Evolutionary conservation across 257 asterid genomes (phyloP).

Genomic region (Ophiorrhiza pumila): DNA sequence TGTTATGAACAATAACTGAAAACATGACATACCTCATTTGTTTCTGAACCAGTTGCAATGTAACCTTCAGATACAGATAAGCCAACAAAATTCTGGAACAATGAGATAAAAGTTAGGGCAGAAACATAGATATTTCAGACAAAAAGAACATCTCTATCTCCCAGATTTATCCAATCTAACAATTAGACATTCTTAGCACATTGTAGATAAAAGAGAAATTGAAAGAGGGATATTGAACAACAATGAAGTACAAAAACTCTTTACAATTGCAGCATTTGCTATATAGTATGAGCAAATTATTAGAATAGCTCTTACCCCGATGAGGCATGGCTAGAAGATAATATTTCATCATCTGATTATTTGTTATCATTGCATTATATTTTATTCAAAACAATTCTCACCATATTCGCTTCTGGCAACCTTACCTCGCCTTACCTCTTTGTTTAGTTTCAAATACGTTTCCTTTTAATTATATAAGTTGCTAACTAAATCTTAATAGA

Average conservation of each 20-base stretch:
- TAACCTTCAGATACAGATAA: conserved; percentile 90
- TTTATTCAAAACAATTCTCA: neutral
- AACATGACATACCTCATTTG: conserved; percentile 69
- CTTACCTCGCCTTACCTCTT: neutral
- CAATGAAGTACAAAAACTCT: neutral
- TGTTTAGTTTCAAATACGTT: neutral
- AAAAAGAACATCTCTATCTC: neutral
- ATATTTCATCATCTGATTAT: neutral
- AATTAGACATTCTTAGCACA: neutral
- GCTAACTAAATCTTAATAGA: neutral
- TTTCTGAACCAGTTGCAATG: conserved; percentile 96
- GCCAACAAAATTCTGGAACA: conserved; percentile 91
- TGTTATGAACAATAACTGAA: neutral
- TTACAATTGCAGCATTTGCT: too few relatives aligned
- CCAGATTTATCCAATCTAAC: neutral
- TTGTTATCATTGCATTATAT: neutral
- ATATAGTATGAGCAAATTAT: too few relatives aligned
- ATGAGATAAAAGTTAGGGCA: conserved; percentile 16
- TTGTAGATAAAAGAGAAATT: neutral
- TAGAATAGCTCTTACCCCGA: too few relatives aligned
- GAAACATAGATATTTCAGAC: neutral
- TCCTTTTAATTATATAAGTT: neutral
- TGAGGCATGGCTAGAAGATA: neutral
- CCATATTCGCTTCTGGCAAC: neutral
- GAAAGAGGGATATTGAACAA: neutral